Percentiles rank a stretch among this genome's conserved stretches.
phyloP scores from a whole-genome alignment of 2,329 filamentous ascomycete species.

The Lasiodiplodia sp. region DNA sequence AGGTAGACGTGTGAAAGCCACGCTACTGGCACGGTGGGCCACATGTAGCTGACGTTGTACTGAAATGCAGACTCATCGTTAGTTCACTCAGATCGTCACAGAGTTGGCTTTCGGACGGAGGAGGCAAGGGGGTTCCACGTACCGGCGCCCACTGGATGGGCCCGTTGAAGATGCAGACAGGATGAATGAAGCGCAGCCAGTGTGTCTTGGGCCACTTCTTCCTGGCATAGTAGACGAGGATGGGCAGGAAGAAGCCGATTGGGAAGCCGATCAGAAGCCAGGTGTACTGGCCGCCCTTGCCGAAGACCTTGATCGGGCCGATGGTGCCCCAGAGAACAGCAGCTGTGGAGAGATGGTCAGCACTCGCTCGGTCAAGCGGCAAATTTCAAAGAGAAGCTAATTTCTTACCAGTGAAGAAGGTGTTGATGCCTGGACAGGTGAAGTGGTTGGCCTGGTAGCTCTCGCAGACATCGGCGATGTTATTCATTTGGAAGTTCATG shows the following conservation, averaged over 20 bases:
- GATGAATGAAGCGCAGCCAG: slow-evolving; percentile 60
- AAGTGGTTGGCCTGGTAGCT: slow-evolving; percentile 48
- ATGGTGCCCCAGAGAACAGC: slow-evolving; percentile 71
- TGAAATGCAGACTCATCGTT: not conserved
- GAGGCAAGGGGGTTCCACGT: not conserved
- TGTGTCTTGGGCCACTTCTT: slow-evolving; percentile 36
- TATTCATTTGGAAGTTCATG: slow-evolving; percentile 63
- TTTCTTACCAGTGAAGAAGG: slow-evolving; percentile 65
- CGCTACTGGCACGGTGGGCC: slow-evolving; percentile 55
- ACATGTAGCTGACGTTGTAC: slow-evolving; percentile 60
- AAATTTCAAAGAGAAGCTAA: no score
- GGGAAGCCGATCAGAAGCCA: slow-evolving; percentile 59
- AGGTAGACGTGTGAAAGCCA: slow-evolving; percentile 64
- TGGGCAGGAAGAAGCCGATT: slow-evolving; percentile 66
- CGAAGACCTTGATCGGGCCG: slow-evolving; percentile 74
- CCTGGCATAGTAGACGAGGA: slow-evolving; percentile 63
- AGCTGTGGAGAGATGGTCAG: slow-evolving; percentile 42
- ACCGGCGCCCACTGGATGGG: slow-evolving; percentile 31
- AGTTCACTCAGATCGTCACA: slow-evolving; percentile 33
- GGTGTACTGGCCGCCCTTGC: slow-evolving; percentile 70
- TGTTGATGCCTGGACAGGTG: slow-evolving; percentile 64
- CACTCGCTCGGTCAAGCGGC: not conserved
- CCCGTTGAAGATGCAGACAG: slow-evolving; percentile 31
- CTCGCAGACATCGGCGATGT: slow-evolving; percentile 71
- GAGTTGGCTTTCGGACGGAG: not conserved